Conservation (phyloP, 805 yeast species). For the Candida rishiriensis region DNA sequence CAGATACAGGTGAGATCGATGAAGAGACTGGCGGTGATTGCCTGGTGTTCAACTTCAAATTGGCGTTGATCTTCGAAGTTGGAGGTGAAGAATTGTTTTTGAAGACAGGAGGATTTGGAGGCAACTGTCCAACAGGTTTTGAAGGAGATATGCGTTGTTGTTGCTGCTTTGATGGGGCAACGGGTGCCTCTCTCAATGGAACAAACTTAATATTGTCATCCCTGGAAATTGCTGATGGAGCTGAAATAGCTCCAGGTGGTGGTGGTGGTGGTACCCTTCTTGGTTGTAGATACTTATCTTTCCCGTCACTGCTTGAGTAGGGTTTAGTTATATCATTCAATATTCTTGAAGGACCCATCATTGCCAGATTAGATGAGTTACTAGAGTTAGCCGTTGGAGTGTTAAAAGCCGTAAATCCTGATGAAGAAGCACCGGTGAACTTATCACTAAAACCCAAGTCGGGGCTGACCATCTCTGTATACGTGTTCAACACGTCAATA, state of each 20-base stretch:
- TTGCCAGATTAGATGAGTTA: not conserved
- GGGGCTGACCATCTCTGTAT: conserved; percentile 39
- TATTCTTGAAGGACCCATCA: conserved; percentile 8
- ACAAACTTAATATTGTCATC: conserved; percentile 16
- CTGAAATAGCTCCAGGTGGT: conserved; percentile 11
- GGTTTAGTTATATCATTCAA: conserved; percentile 31
- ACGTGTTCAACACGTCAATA: conserved; percentile 55
- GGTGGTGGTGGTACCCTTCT: conserved; percentile 34
- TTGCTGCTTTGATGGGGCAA: conserved; percentile 28
- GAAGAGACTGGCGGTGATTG: too few relatives aligned
- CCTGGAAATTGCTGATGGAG: not conserved
- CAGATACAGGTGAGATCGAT: too few relatives aligned
- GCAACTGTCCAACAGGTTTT: conserved; percentile 22
- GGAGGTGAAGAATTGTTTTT: conserved; percentile 5
- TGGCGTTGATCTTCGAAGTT: conserved; percentile 12
- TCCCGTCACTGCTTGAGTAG: conserved; percentile 16
- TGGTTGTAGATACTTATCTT: conserved; percentile 27
- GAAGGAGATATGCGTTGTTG: conserved; percentile 7
- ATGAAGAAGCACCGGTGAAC: conserved; percentile 4
- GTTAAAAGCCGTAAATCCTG: not conserved
- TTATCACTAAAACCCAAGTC: conserved; percentile 30
- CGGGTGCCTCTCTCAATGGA: conserved; percentile 40
- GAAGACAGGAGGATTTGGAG: conserved; percentile 22
- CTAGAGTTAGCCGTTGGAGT: too few relatives aligned
- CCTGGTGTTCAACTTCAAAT: conserved; percentile 13